phyloP scores from a whole-genome alignment of 139 green algal genomes.

The Coelastrella sp. region DNA sequence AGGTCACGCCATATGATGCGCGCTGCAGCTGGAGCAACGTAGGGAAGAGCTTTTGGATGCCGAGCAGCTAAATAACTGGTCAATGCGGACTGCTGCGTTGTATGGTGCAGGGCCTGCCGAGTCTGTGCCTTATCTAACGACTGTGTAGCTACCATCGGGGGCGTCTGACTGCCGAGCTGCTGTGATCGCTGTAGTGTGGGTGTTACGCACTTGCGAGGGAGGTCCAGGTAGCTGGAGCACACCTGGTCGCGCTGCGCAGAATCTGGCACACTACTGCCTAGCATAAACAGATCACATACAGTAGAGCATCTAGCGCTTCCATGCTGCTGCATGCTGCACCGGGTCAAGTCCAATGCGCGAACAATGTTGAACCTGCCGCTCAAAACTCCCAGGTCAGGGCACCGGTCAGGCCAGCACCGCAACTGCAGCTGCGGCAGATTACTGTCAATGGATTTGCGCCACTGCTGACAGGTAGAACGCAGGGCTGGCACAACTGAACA shows the following conservation, averaged over 20 bases:
- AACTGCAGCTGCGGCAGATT: not conserved
- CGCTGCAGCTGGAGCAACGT: not conserved
- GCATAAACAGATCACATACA: not conserved
- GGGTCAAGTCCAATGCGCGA: not conserved
- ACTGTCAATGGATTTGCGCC: not conserved
- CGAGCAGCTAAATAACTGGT: conserved; percentile 13
- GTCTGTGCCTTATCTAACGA: too few relatives aligned
- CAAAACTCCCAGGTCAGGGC: not conserved
- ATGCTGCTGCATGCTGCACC: not conserved
- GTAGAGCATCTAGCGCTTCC: not conserved
- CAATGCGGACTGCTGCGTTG: not conserved
- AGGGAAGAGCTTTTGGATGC: not conserved
- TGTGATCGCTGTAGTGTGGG: not conserved
- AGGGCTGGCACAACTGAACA: not conserved
- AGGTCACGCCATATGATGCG: conserved; percentile 14
- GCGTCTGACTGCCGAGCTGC: not conserved
- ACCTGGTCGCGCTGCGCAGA: not conserved
- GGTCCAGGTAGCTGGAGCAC: not conserved
- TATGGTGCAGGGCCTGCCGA: not conserved
- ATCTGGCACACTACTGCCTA: not conserved
- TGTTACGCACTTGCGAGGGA: not conserved
- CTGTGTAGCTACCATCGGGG: too few relatives aligned
- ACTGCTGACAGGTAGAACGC: not conserved
- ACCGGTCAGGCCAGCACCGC: not conserved
- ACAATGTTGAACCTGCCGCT: not conserved